These are phyloP conservation scores for Hyaloscypha variabilis DNA, from an alignment of 495 filamentous ascomycete species.

Conservation along the genomic window DNA sequence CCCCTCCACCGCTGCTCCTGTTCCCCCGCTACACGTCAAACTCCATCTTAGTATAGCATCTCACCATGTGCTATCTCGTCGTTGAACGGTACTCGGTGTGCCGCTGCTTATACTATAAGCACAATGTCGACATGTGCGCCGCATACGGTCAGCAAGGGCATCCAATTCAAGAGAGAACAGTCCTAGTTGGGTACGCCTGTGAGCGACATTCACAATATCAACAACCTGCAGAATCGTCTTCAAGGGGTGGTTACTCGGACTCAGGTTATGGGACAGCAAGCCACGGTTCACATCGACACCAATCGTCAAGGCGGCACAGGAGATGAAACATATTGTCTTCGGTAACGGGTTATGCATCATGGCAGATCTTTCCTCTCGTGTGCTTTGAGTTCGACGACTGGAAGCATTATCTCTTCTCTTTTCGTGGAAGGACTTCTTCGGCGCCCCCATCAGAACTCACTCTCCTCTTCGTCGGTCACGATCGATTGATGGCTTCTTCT, in stretches of 20 bases:
- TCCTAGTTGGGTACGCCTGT: conserved; percentile 83
- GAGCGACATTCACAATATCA: conserved; percentile 54
- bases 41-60: conserved; percentile 9
- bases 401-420: conserved; percentile 52
- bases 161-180: conserved; percentile 67
- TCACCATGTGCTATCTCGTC: conserved; percentile 67
- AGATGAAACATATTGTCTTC: conserved; percentile 58
- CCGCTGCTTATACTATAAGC: conserved; percentile 79
- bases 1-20: conserved; percentile 14
- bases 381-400: conserved; percentile 49
- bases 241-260: conserved; percentile 46
- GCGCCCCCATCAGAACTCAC: conserved; percentile 50
- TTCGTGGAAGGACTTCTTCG: conserved; percentile 45
- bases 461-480: conserved; percentile 48
- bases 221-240: conserved; percentile 27
- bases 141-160: conserved; percentile 74
- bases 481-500: conserved; percentile 47
- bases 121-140: conserved; percentile 74
- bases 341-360: conserved; percentile 47
- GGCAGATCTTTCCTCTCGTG: conserved; percentile 47
- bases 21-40: conserved; percentile 18
- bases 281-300: conserved; percentile 45
- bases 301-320: conserved; percentile 40
- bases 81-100: conserved; percentile 79
- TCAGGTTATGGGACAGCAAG: conserved; percentile 52